Conservation (phyloP, 108 stramenopile genomes). For the Epithemia pelagica region DNA sequence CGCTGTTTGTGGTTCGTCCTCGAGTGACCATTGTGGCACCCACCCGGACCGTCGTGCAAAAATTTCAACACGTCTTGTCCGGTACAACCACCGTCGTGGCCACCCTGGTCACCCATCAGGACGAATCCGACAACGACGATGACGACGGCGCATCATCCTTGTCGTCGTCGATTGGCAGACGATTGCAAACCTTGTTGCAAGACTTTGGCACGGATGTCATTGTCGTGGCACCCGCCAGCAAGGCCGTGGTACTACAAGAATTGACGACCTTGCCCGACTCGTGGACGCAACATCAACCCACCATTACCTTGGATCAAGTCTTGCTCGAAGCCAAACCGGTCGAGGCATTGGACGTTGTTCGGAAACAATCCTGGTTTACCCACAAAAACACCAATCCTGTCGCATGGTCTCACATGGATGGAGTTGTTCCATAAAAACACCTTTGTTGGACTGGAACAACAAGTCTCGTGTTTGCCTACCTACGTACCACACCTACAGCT, state of each 20-base stretch:
- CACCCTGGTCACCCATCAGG: neutral
- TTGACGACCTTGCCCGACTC: conserved; percentile 27
- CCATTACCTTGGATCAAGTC: conserved; percentile 21
- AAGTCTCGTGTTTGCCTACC: no score
- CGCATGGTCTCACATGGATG: no score
- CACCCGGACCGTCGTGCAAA: conserved; percentile 25
- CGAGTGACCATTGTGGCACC: conserved; percentile 67
- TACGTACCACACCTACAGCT: no score
- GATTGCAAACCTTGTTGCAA: conserved; percentile 25
- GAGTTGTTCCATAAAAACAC: no score
- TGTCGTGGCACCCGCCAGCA: conserved; percentile 65
- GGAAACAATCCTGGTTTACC: conserved; percentile 50
- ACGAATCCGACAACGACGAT: conserved; percentile 3
- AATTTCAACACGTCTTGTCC: conserved; percentile 45
- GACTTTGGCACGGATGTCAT: conserved; percentile 58
- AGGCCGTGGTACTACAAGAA: conserved; percentile 4
- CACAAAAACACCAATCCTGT: no score
- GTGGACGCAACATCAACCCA: conserved; percentile 27
- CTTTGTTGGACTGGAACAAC: no score
- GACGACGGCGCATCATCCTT: conserved; percentile 6
- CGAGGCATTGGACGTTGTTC: conserved; percentile 27
- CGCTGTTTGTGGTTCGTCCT: conserved; percentile 64
- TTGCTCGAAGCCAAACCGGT: conserved; percentile 35
- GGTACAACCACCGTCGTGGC: conserved; percentile 15
- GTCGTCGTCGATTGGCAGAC: conserved; percentile 13